Base-by-base conservation (phyloP, 495 filamentous ascomycete genomes). In the Evernia prunastri region DNA sequence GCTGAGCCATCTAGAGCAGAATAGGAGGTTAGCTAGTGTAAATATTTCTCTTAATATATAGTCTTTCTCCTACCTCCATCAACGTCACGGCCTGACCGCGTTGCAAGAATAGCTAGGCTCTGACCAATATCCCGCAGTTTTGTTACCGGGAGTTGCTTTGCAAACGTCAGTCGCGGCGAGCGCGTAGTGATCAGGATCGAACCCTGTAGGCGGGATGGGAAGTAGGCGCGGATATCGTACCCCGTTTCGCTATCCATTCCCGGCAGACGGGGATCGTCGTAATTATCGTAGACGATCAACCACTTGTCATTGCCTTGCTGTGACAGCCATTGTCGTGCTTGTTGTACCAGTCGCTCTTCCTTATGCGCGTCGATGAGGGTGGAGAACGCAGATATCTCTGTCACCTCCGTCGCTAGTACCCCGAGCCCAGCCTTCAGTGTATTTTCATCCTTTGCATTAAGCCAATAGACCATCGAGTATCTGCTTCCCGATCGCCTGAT, bases 171-270 rank as follows among this genome's bases (percentile, higher is more conserved):
- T 54, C 67, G 49, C 1, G 72, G 70, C 47, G 71, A 75, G 49
- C 75, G 72, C n/a, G 78, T 79, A 45, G 77, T 79, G 43, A 80
- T 72, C 47, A 80, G 64, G 43, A 80, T 66, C 17, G 73, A 71
- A 10, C 74, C 77, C 47, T 77, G 74, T 58, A 71, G 53, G 23
- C 63, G 58, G 8, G 72, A 59, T 17, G 77, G 71, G 36, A 79
- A 66, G 63, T 73, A 79, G 25, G 60, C 63, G 36, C 63, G 61
- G 60, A 79, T 75, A 66, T 79, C 70, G 45, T 73, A 68, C 47
- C 68, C 69, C 5, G 51, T 51, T 18, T 63, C 45, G 63, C 71
- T 65, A 18, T 47, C 40, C 4, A 67, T 69, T 25, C 70, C 67
- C 47, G 69, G 53, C 31, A 71, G n/a, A 61, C 73, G 58, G 33